Evolutionary conservation across 2,329 filamentous ascomycete species (phyloP), one percentile per base, ranked within the genome.

Genomic region (Fulvia fulva): DNA sequence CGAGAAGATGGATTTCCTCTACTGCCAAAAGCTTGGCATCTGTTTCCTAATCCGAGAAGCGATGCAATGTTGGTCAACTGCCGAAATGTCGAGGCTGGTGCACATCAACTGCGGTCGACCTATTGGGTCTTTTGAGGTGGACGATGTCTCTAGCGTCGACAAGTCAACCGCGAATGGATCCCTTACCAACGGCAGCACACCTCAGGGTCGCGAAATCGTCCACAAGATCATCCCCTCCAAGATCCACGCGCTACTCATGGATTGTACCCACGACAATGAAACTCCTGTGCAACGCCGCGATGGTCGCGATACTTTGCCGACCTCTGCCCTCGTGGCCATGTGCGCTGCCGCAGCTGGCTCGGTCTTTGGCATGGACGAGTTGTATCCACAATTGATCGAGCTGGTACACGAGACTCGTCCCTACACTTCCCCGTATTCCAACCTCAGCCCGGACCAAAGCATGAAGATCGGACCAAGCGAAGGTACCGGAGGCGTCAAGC

Each of bases 201-300:
- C 68, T 69, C 68, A 68, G 26, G 72, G 78, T 30, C 78, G 80
- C 34, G 88, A 93, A 67, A 83, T 89, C 19, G 81, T 96, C 64
- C 88, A 87, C 64, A 87, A 83, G 61, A 92, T 99, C 74, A 90
- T 90, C 65, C 87, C 89, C n/a, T 89, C 86, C 3, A 90, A 92
- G 3, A 88, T 97, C 0, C 92, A 96, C 65, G 94, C 93, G 0
- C 79, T 99, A 0, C 97, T 99, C 75, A 97, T 97, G 91, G 95
- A 99, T 73, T 99, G 95, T 75, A 99, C 95, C 0, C 94, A 99
- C 73, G 94, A 99, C 76, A 99, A 99, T 68, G 93, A 99, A 76
- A 89, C 91, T 1, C 94, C 94, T 0, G 90, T 93, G 0, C 93
- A 99, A 75, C 97, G 97, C 75, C 84, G 95, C 43, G 92, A 97